Evolutionary conservation across 176 grass and related monocot genomes (phyloP).

Genomic region (Hordeum marinum): DNA sequence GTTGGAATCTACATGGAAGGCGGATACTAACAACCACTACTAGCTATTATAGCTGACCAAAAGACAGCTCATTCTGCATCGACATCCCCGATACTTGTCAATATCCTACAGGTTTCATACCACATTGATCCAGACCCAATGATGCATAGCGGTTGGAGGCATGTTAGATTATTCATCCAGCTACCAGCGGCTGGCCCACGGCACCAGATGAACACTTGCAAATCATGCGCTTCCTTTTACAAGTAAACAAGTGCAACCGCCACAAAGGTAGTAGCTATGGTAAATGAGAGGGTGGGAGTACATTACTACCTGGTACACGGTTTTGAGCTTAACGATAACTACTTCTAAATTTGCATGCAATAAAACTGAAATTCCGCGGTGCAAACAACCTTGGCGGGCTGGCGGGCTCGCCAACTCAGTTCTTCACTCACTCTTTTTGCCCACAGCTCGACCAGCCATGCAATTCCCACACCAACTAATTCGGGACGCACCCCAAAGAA

Average conservation of each 20-base stretch:
- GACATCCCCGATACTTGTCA: not conserved
- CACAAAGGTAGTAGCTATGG: not conserved
- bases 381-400: not conserved
- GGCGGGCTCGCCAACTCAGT: not conserved
- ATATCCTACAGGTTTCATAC: constrained; percentile 24
- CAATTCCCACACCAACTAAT: not conserved
- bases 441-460: constrained; percentile 2
- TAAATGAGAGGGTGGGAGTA: not conserved
- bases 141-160: not conserved
- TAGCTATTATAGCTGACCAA: constrained; percentile 22
- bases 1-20: constrained; percentile 20
- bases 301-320: not conserved
- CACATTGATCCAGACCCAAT: constrained; percentile 5
- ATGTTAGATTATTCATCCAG: not conserved
- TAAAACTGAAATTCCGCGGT: not conserved
- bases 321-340: not conserved
- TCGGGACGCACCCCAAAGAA: not conserved
- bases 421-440: constrained; percentile 4
- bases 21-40: constrained; percentile 5
- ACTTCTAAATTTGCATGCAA: not conserved
- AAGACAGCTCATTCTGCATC: constrained; percentile 33
- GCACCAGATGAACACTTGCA: constrained; percentile 7
- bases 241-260: not conserved
- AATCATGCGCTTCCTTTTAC: not conserved
- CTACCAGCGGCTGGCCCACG: constrained; percentile 6